A percentile compares a stretch with the other conserved stretches of the same genome.
Conservation (phyloP, 176 grass and related monocot species). For the maize (Zea mays) region DNA sequence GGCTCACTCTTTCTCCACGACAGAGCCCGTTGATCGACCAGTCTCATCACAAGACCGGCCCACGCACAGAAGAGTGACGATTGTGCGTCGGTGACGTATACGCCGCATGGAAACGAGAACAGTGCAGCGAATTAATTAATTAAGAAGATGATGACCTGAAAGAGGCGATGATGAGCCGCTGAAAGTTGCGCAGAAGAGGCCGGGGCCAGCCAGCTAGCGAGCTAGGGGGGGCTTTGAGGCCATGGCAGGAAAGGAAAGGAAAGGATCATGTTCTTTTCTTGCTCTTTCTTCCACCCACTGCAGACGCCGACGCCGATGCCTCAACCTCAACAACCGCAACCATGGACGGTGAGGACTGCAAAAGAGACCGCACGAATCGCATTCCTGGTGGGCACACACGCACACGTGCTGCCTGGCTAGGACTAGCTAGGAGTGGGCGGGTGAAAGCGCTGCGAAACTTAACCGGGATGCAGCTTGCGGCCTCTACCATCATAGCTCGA, state of each 20-base stretch:
- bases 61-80: no score
- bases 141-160: neutral
- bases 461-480: slow-evolving; percentile 31
- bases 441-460: slow-evolving; percentile 35
- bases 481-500: slow-evolving; percentile 18
- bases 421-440: neutral
- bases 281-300: slow-evolving; percentile 45
- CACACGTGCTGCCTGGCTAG: slow-evolving; percentile 1
- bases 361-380: slow-evolving; percentile 7
- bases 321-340: slow-evolving; percentile 17
- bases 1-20: slow-evolving; percentile 13
- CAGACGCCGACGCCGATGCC: neutral
- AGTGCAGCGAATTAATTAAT: no score
- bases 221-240: slow-evolving; percentile 29
- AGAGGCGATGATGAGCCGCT: neutral
- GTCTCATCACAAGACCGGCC: neutral
- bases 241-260: slow-evolving; percentile 45
- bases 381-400: slow-evolving; percentile 14
- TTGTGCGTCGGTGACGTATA: no score
- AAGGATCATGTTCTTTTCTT: slow-evolving; percentile 53
- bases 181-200: slow-evolving; percentile 20
- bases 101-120: neutral
- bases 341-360: neutral
- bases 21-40: neutral
- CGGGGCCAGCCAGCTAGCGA: neutral